Base-by-base conservation (phyloP, 169 alveolate genomes). In the Ichthyophthirius multifiliis region DNA sequence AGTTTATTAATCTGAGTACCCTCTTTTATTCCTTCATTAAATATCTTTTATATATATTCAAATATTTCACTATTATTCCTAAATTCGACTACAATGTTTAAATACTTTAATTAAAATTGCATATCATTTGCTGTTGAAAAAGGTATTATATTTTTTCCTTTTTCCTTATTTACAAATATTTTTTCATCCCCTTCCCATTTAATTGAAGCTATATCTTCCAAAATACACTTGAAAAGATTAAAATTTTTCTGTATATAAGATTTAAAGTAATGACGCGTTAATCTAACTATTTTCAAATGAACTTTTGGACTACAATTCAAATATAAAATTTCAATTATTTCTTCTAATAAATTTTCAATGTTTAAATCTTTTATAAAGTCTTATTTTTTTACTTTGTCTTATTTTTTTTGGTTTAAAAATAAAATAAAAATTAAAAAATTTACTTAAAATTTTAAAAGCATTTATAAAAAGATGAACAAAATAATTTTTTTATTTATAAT, bases 391-490 rank as follows among this genome's bases (percentile, higher is more conserved):
- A 27, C 31, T 23, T 55, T 55, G 16, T 27, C 71, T 55, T 20
- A 15, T 18, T 55, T 18, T 55, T 55, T 5, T n/a, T n/a, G n/a
- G 18, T 5, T 27, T 27, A 27, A 55, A 55, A 55, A 55, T 15
- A 10, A 2, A 10, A 15, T 23, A 12, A 7, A 1, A 1, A 10
- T 2, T 1, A 6, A 47, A 13, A 47, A 47, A 47, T 47, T 45
- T 55, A 55, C 71, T 55, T 55, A 55, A 55, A 20, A 55, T 55
- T 55, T 55, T 55, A 55, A 55, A 55, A 27, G 71, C 6, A 10
- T 55, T 55, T n/a, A 55, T 55, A 39, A 55, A 55, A n/a, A 18
- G 31, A 27, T 55, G 71, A 27, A 55, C 31, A 18, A 55, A 27
- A 13, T 55, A 27, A 55, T 55, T 55, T 55, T 39, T 55, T 39